Evolutionary conservation across 2,329 filamentous ascomycete genomes (phyloP), one percentile per base, ranked within the genome.

Genomic region (Hypoxylon sp.): DNA sequence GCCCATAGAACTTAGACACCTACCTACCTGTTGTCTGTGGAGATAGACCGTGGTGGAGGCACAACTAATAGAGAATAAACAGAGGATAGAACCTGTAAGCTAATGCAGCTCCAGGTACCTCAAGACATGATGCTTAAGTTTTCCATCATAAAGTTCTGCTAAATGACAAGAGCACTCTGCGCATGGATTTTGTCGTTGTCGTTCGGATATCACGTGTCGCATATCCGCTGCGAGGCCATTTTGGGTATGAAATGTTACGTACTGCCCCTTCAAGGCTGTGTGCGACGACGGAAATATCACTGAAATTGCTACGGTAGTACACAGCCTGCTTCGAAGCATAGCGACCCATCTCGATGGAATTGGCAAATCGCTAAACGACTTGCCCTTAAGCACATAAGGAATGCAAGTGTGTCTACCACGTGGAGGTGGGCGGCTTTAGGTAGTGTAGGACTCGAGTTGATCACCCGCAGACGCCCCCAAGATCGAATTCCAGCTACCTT

Each of bases 401-500:
- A 61, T 66, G 58, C 41, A 49, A 41, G 53, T 41, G 55, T 48
- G 36, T 59, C 36, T 13, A 53, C 61, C 68, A 70, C 68, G 65
- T 70, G 68, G 64, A 60, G 28, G 36, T 60, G 28, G 28, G 58
- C 49, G 45, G 50, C 58, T 63, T n/a, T n/a, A n/a, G n/a, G n/a
- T 51, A 50, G 55, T 23, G 51, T 61, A 68, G 41, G 49, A 60
- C 65, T 70, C 61, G 58, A 62, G 58, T 50, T 30, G 36, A 63
- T 62, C 36, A 53, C 67, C 65, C 55, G 58, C 64, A 60, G 60
- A 51, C 21, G 13, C 59, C 55, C 60, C 50, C 32, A 51, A 57
- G 38, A 50, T 36, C 51, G 50, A 51, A 30, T 48, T 49, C 17
- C 13, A 34, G 45, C 45, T 64, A 53, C 61, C 49, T 32, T 53